These are phyloP conservation scores for Isoetes engelmannii DNA, from an alignment of 83 land plant genomes.

Conservation along the genomic window DNA sequence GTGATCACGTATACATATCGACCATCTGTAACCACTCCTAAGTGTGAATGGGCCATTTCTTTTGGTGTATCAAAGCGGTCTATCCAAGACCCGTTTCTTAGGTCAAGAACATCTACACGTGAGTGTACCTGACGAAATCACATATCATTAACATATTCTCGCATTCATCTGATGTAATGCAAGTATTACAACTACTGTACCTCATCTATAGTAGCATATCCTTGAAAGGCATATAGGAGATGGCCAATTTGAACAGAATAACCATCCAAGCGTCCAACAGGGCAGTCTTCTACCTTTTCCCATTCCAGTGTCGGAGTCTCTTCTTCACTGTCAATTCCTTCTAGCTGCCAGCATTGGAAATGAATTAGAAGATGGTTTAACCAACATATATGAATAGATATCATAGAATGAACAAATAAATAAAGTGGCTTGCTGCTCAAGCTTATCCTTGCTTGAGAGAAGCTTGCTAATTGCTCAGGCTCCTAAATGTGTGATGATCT, in stretches of 20 bases:
- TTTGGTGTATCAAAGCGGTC: constrained; percentile 70
- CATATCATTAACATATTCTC: no score
- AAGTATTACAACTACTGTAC: constrained; percentile 21
- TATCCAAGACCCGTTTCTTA: constrained; percentile 64
- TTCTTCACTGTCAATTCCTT: constrained; percentile 7
- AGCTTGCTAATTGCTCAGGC: no score
- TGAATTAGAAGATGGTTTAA: no score
- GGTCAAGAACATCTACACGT: constrained; percentile 77
- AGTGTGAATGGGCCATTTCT: constrained; percentile 97
- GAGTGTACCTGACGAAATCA: constrained; percentile 60
- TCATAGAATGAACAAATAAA: no score
- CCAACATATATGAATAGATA: no score
- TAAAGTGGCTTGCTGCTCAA: no score
- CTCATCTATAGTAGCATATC: constrained; percentile 68
- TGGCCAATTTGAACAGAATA: constrained; percentile 61
- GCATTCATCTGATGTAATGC: no score
- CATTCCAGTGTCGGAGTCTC: constrained; percentile 34
- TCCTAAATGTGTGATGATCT: no score
- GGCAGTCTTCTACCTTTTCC: constrained; percentile 74
- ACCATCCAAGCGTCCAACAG: constrained; percentile 83
- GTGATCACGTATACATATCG: constrained; percentile 73
- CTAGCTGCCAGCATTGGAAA: neutral
- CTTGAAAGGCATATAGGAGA: constrained; percentile 74
- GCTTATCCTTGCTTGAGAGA: no score
- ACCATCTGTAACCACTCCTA: constrained; percentile 92